These are phyloP conservation scores for Protea cynaroides DNA, from an alignment of 164 flowering plant species.

Conservation along the genomic window DNA sequence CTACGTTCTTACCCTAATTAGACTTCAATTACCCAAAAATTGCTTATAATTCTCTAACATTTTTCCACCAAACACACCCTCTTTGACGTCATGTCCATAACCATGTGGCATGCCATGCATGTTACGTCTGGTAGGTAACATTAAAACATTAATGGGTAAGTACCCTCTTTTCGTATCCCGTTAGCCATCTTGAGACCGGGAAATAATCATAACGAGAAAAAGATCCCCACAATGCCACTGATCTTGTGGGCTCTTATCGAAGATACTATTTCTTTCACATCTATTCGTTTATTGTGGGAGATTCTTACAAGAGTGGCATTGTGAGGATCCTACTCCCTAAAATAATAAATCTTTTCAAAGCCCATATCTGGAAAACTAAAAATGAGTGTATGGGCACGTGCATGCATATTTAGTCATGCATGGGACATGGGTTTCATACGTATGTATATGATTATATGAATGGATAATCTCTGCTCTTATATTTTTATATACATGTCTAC, in stretches of 20 bases:
- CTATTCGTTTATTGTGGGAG: no score
- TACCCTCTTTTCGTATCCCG: not conserved
- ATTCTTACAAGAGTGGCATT: no score
- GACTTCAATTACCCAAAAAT: constrained; percentile 4
- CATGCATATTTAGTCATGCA: no score
- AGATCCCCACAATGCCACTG: no score
- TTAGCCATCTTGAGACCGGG: not conserved
- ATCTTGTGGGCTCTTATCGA: no score
- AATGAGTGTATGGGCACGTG: not conserved
- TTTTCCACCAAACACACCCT: constrained; percentile 1
- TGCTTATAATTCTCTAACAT: constrained; percentile 5
- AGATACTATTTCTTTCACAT: no score
- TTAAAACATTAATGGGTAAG: not conserved
- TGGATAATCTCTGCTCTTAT: no score
- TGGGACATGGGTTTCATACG: no score
- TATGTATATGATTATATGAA: no score
- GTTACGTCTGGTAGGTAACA: not conserved
- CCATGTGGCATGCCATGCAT: not conserved
- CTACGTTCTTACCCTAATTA: constrained; percentile 10
- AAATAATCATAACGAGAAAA: not conserved
- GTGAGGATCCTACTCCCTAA: no score
- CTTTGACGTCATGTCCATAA: constrained; percentile 6
- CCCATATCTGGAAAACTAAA: not conserved
- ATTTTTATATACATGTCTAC: no score
- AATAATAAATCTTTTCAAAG: not conserved